phyloP scores from a whole-genome alignment of 108 stramenopile genomes.

The Conticribra weissflogii region DNA sequence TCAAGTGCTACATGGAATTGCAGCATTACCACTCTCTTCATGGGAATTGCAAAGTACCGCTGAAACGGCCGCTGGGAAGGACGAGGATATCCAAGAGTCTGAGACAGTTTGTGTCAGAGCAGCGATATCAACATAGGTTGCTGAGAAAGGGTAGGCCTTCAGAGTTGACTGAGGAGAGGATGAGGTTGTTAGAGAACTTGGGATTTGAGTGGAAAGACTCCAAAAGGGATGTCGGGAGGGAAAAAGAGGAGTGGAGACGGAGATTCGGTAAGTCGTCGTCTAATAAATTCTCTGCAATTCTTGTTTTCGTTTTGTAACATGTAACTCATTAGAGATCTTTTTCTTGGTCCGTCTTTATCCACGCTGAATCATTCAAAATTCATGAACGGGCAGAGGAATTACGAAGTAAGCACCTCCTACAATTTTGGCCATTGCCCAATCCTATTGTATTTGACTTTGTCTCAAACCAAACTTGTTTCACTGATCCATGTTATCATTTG shows the following conservation, averaged over 20 bases:
- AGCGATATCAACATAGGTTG: background rate
- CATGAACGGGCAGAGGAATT: conserved; percentile 46
- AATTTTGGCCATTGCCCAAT: no score
- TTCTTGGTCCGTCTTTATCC: no score
- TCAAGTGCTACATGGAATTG: background rate
- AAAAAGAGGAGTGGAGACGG: background rate
- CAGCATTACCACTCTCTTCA: background rate
- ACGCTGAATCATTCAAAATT: no score
- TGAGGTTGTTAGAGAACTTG: conserved; percentile 52
- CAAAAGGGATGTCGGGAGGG: background rate
- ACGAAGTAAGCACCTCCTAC: no score
- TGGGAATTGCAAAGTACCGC: background rate
- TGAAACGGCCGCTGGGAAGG: background rate
- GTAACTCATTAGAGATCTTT: no score
- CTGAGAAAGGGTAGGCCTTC: background rate
- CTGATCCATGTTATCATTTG: no score
- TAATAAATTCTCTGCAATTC: no score
- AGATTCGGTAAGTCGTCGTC: conserved; percentile 37
- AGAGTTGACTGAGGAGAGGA: conserved; percentile 50
- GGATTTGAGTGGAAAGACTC: conserved; percentile 62
- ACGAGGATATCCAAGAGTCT: background rate
- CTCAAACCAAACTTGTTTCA: no score
- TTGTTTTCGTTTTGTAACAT: no score
- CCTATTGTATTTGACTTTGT: no score
- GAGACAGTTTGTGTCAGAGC: background rate